Evolutionary conservation across 352 stramenopile species (phyloP), one percentile per base, ranked within the genome.

Genomic region (Blastocystis sp.): DNA sequence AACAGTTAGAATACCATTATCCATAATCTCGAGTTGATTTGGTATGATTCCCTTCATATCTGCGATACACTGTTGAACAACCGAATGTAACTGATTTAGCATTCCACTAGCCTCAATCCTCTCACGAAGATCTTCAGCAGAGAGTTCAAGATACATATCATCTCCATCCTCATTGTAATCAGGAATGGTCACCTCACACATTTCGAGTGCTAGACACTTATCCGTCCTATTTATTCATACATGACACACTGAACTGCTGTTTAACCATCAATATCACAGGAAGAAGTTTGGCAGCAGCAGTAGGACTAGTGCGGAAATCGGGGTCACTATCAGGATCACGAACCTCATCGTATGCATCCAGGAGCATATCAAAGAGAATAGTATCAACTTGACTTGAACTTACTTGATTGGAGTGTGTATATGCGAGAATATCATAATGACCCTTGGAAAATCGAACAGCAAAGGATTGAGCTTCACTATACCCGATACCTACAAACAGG

Each of bases 401-500:
- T 4, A 83, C 71, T 42, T 65, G 11, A 29, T 66, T 21, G 2
- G 46, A 52, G 16, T 29, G 42, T 7, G 46, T 49, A 42, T 83
- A 83, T n/a, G 24, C 14, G 24, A 83, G 71, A 24, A 83, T 83
- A 24, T 65, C 24, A 54, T 52, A 83, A 35, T 27, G 21, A 43
- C 66, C 71, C 71, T 83, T 63, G 9, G 71, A 52, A 29, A 65
- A 83, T 16, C 42, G 19, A 21, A 83, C 27, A 5, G 58, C 51
- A 29, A 65, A 83, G 21, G 71, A 43, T 67, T 83, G 71, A 19
- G 71, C 56, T 24, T 29, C 71, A n/a, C 32, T 29, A 37, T 49
- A 83, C 5, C 71, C 71, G 1, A 83, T 49, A 43, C 71, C 71
- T 37, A 83, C 71, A 27, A 83, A 83, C 16, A 83, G n/a, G 7